These are phyloP conservation scores for Dactylellina leptospora DNA, from an alignment of 2,329 filamentous ascomycete species.

Conservation along the genomic window DNA sequence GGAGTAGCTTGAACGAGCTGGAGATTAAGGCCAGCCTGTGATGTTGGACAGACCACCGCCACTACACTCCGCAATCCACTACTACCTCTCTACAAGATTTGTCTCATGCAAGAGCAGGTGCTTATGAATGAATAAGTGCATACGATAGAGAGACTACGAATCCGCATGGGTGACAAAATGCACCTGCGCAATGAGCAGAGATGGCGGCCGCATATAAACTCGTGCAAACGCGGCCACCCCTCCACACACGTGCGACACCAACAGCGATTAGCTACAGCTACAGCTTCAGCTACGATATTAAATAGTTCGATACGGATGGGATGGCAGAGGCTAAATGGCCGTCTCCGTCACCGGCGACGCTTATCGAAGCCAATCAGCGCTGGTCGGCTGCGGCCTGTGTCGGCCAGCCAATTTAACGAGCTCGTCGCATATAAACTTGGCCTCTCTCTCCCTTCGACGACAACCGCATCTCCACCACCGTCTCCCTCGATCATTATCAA, in stretches of 20 bases:
- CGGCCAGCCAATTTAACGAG: too few species aligned
- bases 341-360: constrained; percentile 29
- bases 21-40: constrained; percentile 29
- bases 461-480: not conserved
- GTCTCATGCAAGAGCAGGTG: too few species aligned
- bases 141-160: too few species aligned
- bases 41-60: constrained; percentile 10
- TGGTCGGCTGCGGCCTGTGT: constrained; percentile 7
- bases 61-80: too few species aligned
- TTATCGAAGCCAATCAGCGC: constrained; percentile 26
- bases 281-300: too few species aligned
- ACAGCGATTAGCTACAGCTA: too few species aligned
- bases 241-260: not conserved
- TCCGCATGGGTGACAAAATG: too few species aligned
- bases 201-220: not conserved
- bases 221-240: not conserved
- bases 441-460: not conserved
- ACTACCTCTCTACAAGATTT: too few species aligned
- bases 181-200: too few species aligned
- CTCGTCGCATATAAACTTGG: too few species aligned
- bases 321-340: not conserved
- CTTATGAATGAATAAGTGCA: too few species aligned
- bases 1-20: not conserved
- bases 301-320: too few species aligned
- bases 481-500: not conserved